Percentiles rank a stretch among this genome's conserved stretches.
Conservation (phyloP, 1,284 basidiomycete species). For the Marasmius oreades region DNA sequence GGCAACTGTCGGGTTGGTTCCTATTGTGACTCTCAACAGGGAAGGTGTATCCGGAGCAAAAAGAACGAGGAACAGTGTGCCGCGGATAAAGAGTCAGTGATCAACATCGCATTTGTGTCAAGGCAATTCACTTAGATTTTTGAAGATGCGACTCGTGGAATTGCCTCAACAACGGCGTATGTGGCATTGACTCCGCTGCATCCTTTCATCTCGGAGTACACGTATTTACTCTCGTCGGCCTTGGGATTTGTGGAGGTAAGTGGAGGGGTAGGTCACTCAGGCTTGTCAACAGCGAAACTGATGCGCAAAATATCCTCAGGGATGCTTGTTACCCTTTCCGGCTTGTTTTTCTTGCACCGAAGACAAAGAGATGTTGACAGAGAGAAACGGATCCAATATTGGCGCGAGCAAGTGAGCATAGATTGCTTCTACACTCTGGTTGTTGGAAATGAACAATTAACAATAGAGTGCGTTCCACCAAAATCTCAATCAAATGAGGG, state of each 20-base stretch:
- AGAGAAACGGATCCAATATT: slow-evolving; percentile 80
- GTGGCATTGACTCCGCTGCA: slow-evolving; percentile 57
- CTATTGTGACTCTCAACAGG: slow-evolving; percentile 68
- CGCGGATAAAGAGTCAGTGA: slow-evolving; percentile 81
- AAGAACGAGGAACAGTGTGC: slow-evolving; percentile 54
- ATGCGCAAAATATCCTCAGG: slow-evolving; percentile 34
- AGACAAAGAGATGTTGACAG: slow-evolving; percentile 71
- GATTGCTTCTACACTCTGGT: neutral
- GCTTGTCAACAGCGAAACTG: too few species aligned
- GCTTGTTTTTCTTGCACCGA: slow-evolving; percentile 68
- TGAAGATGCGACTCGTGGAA: slow-evolving; percentile 74
- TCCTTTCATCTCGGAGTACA: slow-evolving; percentile 64
- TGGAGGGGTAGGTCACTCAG: slow-evolving; percentile 2
- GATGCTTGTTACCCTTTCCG: slow-evolving; percentile 65
- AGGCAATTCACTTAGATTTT: slow-evolving; percentile 5
- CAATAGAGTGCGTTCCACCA: slow-evolving; percentile 69
- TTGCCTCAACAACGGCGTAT: slow-evolving; percentile 59
- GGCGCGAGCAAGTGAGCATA: slow-evolving; percentile 77
- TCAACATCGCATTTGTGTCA: neutral
- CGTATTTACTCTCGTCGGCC: slow-evolving; percentile 71
- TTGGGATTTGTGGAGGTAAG: slow-evolving; percentile 71
- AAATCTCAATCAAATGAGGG: slow-evolving; percentile 73
- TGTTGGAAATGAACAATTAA: slow-evolving; percentile 4
- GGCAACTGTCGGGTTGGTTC: slow-evolving; percentile 63
- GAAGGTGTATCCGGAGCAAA: slow-evolving; percentile 61